Evolutionary conservation across 179 eudicot genomes (phyloP), one percentile per base, ranked within the genome.

Genomic region (Silene coronaria): DNA sequence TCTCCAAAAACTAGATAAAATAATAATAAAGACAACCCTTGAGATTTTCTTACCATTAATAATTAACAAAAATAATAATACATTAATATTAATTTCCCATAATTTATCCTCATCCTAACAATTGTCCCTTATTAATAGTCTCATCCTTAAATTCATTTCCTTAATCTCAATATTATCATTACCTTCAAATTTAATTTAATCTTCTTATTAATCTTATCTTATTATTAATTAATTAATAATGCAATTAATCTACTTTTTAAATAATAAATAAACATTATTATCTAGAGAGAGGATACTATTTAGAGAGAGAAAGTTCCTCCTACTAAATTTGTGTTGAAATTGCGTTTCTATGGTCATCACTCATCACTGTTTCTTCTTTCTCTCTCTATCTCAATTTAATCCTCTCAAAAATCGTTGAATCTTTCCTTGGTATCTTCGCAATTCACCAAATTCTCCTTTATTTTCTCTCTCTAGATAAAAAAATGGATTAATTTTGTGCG

Each of bases 251-350:
- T n/a, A n/a, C n/a, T n/a, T 36, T 34, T 34, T 5, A 34, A 0
- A 36, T 36, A 36, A 36, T 3, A 7, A 42, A 42, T 11, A 42
- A 42, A 42, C 48, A 42, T 42, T 42, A 65, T 28, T 21, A 65
- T 28, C 11, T 28, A 14, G 9, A 65, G 69, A 65, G 22, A 65
- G 69, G 48, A 42, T 11, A 42, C 48, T 42, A 42, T 51, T 16
- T 21, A 70, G 69, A 80, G 76, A 75, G 73, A 80, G 72, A 75
- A 63, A 22, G 24, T 2, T 26, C 16, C 2, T 71, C 51, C 55
- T 68, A 48, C 72, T 68, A 68, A 36, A 9, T 70, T 70, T 46
- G 59, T 46, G 21, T 17, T 45, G 26, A 70, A 70, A 3, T 70
- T 13, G 73, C 28, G 34, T 45, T 68, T 70, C 58, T 5, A 70